Conservation (phyloP, 2,329 filamentous ascomycete species). For the Penicillium capsulatum region DNA sequence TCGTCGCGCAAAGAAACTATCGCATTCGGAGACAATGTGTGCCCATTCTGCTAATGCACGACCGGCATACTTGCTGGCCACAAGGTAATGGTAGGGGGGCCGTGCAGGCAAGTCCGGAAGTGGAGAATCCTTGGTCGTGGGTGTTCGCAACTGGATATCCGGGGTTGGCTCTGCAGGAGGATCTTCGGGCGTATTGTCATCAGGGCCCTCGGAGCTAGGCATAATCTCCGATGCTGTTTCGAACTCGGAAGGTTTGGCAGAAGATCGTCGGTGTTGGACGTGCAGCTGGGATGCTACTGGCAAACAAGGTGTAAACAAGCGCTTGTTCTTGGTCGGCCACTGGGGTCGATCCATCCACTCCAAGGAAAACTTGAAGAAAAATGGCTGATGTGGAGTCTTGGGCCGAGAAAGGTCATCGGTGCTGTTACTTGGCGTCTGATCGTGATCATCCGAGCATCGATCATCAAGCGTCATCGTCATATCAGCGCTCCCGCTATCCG, state of each 20-base stretch:
- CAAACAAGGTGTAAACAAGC: conserved; percentile 54
- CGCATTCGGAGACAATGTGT: conserved; percentile 58
- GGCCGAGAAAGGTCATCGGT: conserved; percentile 29
- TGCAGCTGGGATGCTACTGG: conserved; percentile 54
- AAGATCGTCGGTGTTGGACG: conserved; percentile 42
- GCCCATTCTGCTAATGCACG: conserved; percentile 62
- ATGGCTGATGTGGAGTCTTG: conserved; percentile 50
- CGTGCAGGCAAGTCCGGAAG: conserved; percentile 18
- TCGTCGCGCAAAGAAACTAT: conserved; percentile 60
- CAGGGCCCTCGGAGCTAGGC: conserved; percentile 15
- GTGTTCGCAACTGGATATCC: conserved; percentile 10
- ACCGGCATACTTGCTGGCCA: conserved; percentile 55
- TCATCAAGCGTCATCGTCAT: conserved; percentile 20
- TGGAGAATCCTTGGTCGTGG: conserved; percentile 18
- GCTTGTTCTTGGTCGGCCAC: conserved; percentile 49
- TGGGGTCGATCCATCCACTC: conserved; percentile 58
- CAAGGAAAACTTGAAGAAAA: conserved; percentile 65
- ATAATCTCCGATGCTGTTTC: conserved; percentile 24
- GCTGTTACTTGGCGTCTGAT: conserved; percentile 18
- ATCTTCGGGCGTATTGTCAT: conserved; percentile 13
- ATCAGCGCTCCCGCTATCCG: conserved; percentile 30
- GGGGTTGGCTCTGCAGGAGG: conserved; percentile 4
- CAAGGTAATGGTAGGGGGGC: conserved; percentile 29
- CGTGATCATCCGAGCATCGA: conserved; percentile 27
- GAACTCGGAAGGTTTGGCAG: conserved; percentile 22